Base-by-base conservation (phyloP, 2,329 filamentous ascomycete genomes). In the Conoideocrella luteorostrata region DNA sequence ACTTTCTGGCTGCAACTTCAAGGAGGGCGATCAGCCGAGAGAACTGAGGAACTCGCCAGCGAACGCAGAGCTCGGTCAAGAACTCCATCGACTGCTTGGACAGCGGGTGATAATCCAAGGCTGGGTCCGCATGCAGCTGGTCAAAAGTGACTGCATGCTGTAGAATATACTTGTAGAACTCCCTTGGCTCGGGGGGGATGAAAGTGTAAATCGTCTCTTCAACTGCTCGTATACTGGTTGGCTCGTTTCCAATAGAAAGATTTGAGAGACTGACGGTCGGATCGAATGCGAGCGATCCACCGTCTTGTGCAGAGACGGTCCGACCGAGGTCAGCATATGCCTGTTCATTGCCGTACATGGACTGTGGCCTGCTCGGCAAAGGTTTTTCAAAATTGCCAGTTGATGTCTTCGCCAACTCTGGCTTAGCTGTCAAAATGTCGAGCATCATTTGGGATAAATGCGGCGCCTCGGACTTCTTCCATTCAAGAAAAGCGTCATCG, bases 391-490 rank as follows among this genome's bases (percentile, higher is more conserved):
- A 67, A 23, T 71, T 69, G 13, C 71, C 72, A 1, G 82, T 77
- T 4, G 85, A 82, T 50, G 77, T 84, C 59, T 89, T 94, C 39
- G 88, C 84, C 41, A 97, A 72, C 51, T 91, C 86, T 4, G 90
- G 91, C 53, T 87, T 88, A 5, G 85, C 85, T 48, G 86, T 88
- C 32, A 97, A 71, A 50, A 98, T 88, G 29, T 90, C 86, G 55
- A 95, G 74, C 74, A 98, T 93, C 80, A 97, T 89, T 54, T 93
- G 86, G 5, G 89, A 93, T 33, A 98, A 70, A 54, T 95, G 88
- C 11, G 86, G 84, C 3, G 78, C 78, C 62, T 98, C 93, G n/a
- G 82, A 78, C 59, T 87, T 91, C 63, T 89, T 94, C 93, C 93
- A 98, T 34, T 80, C 72, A 50, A 90, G 82, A 60, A 90, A 98